phyloP scores from a whole-genome alignment of 2,329 filamentous ascomycete genomes.

The Allantophomopsis lycopodina region DNA sequence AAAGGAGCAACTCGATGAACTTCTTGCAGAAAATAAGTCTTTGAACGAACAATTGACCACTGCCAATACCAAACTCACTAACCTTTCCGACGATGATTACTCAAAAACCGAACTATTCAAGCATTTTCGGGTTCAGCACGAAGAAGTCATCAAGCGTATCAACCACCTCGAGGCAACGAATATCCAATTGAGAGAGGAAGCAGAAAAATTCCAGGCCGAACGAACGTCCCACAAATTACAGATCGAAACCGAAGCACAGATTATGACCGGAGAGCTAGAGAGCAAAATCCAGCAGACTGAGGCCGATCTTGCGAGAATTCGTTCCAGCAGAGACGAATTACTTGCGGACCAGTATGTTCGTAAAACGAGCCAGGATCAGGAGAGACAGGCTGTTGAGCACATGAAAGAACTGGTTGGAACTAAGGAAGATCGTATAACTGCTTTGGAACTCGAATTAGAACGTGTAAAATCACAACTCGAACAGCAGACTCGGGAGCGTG shows the following conservation, averaged over 20 bases:
- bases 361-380: conserved; percentile 67
- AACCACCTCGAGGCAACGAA: conserved; percentile 88
- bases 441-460: conserved; percentile 71
- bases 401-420: conserved; percentile 69
- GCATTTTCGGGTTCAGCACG: conserved; percentile 75
- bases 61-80: conserved; percentile 53
- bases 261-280: conserved; percentile 63
- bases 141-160: conserved; percentile 82
- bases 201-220: conserved; percentile 74
- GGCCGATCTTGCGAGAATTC: conserved; percentile 72
- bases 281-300: conserved; percentile 70
- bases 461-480: conserved; percentile 46
- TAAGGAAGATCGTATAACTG: conserved; percentile 65
- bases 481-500: conserved; percentile 25
- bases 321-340: conserved; percentile 74
- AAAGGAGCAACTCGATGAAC: conserved; percentile 73
- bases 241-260: conserved; percentile 68
- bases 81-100: conserved; percentile 83
- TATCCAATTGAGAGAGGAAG: conserved; percentile 70
- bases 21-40: conserved; percentile 63
- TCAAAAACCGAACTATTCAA: conserved; percentile 90
- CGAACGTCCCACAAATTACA: conserved; percentile 69
- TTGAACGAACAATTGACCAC: conserved; percentile 69
- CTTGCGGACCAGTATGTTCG: conserved; percentile 68
- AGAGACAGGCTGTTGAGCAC: conserved; percentile 54